These are phyloP conservation scores for Collybia sp. DNA, from an alignment of 768 basidiomycete genomes.

Conservation along the genomic window DNA sequence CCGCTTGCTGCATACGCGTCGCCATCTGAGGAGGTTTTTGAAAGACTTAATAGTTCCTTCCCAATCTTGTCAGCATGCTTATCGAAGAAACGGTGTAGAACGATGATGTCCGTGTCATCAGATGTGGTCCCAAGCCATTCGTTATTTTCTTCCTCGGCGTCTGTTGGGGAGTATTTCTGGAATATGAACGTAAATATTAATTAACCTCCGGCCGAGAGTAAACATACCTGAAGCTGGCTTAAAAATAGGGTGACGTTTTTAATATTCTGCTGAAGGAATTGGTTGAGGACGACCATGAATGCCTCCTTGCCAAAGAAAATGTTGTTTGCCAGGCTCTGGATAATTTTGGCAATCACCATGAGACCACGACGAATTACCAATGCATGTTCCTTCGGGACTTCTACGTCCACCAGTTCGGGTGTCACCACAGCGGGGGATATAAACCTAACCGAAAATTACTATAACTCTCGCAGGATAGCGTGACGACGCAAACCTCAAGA, in stretches of 20 bases:
- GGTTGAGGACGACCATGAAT: slow-evolving; percentile 78
- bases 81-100: slow-evolving; percentile 80
- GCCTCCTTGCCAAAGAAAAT: slow-evolving; percentile 90
- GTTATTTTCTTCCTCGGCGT: slow-evolving; percentile 57
- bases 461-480: no score
- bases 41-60: slow-evolving; percentile 75
- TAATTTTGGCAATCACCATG: slow-evolving; percentile 85
- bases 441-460: slow-evolving; percentile 47
- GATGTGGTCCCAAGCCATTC: slow-evolving; percentile 75
- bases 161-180: slow-evolving; percentile 29
- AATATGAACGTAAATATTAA: not conserved
- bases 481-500: slow-evolving; percentile 54
- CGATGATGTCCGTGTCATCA: slow-evolving; percentile 80
- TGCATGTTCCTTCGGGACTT: slow-evolving; percentile 60
- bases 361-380: slow-evolving; percentile 67
- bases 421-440: slow-evolving; percentile 89
- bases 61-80: slow-evolving; percentile 86
- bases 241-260: slow-evolving; percentile 72
- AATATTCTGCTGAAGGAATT: slow-evolving; percentile 68
- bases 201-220: not conserved
- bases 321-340: slow-evolving; percentile 93
- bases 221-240: slow-evolving; percentile 65
- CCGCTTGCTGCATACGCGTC: slow-evolving; percentile 54
- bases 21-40: slow-evolving; percentile 53
- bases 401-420: slow-evolving; percentile 81